Percentiles rank a stretch among this genome's conserved stretches.
These are phyloP conservation scores for Candida fluviatilis DNA, from an alignment of 805 yeast genomes.

Conservation along the genomic window DNA sequence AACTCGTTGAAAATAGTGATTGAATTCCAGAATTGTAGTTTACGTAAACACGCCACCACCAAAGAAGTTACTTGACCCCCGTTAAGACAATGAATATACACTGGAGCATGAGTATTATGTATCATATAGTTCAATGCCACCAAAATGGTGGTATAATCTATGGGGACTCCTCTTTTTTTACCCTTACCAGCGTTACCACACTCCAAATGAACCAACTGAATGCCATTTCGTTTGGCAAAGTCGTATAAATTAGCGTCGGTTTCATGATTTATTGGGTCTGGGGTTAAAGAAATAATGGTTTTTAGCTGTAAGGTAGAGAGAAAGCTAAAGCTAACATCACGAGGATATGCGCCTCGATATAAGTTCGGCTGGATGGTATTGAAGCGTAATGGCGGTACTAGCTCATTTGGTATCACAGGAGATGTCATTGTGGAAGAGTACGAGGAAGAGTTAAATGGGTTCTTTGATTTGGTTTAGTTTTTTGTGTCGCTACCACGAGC, in stretches of 20 bases:
- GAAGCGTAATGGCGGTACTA: slow-evolving; percentile 78
- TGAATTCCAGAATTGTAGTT: slow-evolving; percentile 81
- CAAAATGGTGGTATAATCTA: slow-evolving; percentile 60
- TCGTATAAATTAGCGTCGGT: slow-evolving; percentile 47
- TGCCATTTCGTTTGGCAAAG: slow-evolving; percentile 52
- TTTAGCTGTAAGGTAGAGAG: slow-evolving; percentile 60
- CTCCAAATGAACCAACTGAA: slow-evolving; percentile 64
- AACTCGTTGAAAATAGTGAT: slow-evolving; percentile 87
- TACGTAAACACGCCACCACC: slow-evolving; percentile 81
- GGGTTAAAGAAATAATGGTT: slow-evolving; percentile 76
- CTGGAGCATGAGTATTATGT: slow-evolving; percentile 58
- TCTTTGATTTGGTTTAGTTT: too few species aligned
- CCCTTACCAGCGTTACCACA: slow-evolving; percentile 69
- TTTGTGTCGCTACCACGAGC: too few species aligned
- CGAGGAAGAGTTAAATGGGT: too few species aligned
- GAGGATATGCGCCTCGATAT: slow-evolving; percentile 85
- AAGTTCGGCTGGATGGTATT: slow-evolving; percentile 64
- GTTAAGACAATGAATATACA: slow-evolving; percentile 81
- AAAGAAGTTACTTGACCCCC: slow-evolving; percentile 87
- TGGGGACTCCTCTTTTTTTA: slow-evolving; percentile 79
- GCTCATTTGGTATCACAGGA: slow-evolving; percentile 15
- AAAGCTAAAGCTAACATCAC: slow-evolving; percentile 67
- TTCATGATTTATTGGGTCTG: slow-evolving; percentile 58
- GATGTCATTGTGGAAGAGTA: too few species aligned
- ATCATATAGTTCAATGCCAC: slow-evolving; percentile 59